Evolutionary conservation across 2,329 filamentous ascomycete genomes (phyloP).

Genomic region (Ceratocystis papillata): DNA sequence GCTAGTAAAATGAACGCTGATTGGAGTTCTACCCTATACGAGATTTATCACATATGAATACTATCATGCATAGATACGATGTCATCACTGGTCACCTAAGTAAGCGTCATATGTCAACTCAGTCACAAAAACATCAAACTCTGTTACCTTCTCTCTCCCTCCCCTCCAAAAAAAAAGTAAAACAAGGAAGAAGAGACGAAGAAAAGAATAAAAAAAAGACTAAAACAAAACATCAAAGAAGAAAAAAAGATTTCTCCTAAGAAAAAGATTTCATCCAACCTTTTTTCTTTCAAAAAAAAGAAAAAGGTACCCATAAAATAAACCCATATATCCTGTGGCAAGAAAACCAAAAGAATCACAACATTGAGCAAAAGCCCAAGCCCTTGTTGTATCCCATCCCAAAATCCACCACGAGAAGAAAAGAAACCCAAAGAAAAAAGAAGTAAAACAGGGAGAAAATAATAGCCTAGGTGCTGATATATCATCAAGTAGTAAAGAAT

Average conservation of each 20-base stretch:
- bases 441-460: slow-evolving; percentile 9
- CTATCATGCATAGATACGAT: background rate
- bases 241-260: background rate
- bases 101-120: background rate
- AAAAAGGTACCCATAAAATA: slow-evolving; percentile 16
- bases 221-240: slow-evolving; percentile 18
- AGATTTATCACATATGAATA: background rate
- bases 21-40: too few relatives aligned
- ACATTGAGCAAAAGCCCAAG: slow-evolving; percentile 14
- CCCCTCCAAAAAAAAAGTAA: background rate
- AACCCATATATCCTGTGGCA: background rate
- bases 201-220: slow-evolving; percentile 15
- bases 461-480: background rate
- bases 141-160: background rate
- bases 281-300: background rate
- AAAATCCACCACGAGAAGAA: background rate
- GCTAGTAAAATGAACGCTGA: too few relatives aligned
- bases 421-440: slow-evolving; percentile 6
- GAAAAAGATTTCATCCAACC: background rate
- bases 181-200: background rate
- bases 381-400: slow-evolving; percentile 1
- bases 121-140: background rate
- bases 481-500: slow-evolving; percentile 4
- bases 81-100: background rate
- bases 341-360: slow-evolving; percentile 22